A percentile compares a stretch with the other conserved stretches of the same genome.
Evolutionary conservation across 257 asterid genomes (phyloP).

Genomic region (Solanum tacnaense): DNA sequence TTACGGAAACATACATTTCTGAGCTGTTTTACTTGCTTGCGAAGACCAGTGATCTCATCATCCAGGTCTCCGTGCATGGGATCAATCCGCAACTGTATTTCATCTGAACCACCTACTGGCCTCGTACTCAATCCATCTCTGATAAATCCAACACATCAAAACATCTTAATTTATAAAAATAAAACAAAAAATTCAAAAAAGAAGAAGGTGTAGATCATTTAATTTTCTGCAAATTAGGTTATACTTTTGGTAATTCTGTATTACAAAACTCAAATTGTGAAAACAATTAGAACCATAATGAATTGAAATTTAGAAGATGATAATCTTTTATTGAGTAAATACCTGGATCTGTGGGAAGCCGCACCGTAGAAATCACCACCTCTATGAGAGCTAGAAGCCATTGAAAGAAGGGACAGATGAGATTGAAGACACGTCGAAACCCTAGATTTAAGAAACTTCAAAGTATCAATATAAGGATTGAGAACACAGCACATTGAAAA

Average conservation of each 20-base stretch:
- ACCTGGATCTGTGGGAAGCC: conserved; percentile 69
- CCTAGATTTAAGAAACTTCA: neutral
- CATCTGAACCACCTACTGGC: conserved; percentile 54
- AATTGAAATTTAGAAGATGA: neutral
- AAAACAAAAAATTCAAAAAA: neutral
- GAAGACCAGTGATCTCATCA: conserved; percentile 71
- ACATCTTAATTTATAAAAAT: neutral
- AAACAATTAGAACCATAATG: neutral
- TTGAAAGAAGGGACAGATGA: neutral
- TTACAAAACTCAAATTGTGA: neutral
- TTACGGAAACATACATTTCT: conserved; percentile 32
- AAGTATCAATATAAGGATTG: neutral
- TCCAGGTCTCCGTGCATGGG: conserved; percentile 67
- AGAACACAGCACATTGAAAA: neutral
- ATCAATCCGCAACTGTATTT: conserved; percentile 77
- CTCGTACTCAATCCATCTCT: conserved; percentile 83
- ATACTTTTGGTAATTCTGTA: neutral
- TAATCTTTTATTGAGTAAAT: neutral
- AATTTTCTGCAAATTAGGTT: neutral
- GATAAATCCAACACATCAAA: conserved; percentile 2
- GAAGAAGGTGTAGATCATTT: neutral
- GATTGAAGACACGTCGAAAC: neutral
- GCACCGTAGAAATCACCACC: conserved; percentile 29
- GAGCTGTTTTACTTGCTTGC: conserved; percentile 71
- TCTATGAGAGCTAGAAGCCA: conserved; percentile 13